Evolutionary conservation across 768 basidiomycete species (phyloP).

Genomic region (Lactarius akahatsu): DNA sequence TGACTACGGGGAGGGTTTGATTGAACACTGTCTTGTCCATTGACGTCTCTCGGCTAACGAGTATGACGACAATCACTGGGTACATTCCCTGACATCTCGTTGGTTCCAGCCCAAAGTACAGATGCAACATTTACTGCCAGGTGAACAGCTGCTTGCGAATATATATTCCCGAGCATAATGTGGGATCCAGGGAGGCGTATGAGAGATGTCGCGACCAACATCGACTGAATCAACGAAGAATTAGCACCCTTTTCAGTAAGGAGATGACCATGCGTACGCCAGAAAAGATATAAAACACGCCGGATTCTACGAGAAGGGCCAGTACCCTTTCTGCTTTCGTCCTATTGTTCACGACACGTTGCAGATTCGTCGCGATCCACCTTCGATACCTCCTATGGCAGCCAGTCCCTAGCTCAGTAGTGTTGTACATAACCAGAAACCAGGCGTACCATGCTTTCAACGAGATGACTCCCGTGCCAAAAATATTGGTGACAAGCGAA

Average conservation of each 20-base stretch:
- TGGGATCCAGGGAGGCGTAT: slow-evolving; percentile 1
- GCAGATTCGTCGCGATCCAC: neutral
- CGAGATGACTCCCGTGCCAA: neutral
- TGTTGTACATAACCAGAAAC: neutral
- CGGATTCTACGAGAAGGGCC: neutral
- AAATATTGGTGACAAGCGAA: neutral
- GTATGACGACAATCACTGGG: neutral
- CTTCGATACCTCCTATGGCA: neutral
- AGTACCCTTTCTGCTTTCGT: neutral
- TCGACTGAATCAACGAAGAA: no score
- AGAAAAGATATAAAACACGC: neutral
- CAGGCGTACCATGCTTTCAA: slow-evolving; percentile 4
- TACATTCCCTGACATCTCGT: neutral
- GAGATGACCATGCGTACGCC: neutral
- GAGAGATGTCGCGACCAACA: neutral
- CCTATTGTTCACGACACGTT: neutral
- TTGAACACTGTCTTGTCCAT: slow-evolving; percentile 1
- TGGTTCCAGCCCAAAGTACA: no score
- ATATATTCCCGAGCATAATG: neutral
- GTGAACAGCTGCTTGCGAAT: neutral
- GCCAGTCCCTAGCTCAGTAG: neutral
- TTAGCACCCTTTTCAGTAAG: no score
- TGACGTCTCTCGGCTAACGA: neutral
- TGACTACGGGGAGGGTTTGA: neutral
- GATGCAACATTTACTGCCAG: neutral